Base-by-base conservation (phyloP, 441 rosid species). In the Arabidopsis hybrid region DNA sequence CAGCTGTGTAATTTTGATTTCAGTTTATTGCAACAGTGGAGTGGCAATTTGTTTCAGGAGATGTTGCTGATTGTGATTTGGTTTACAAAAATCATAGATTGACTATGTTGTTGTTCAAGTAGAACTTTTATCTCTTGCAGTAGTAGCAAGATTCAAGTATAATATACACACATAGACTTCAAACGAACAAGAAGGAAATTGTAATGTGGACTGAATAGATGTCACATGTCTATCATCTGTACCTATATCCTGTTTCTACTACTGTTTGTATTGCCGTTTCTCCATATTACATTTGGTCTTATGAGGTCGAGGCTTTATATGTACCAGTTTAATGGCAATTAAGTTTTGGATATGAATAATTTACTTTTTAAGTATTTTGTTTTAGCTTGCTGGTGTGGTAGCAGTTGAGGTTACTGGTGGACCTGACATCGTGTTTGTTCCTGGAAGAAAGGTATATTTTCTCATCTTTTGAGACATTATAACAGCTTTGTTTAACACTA, bases 391-490 rank as follows among this genome's bases (percentile, higher is more conserved):
- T 1, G 99, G 97, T 79, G 97, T 89, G 78, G 96, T 92, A 82
- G 99, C 99, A 52, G 96, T 92, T 43, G 99, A 95, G 83, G 83
- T 92, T 71, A 92, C 97, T 72, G 97, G 99, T 74, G 97, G 97
- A 65, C 97, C 99, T 50, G 81, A 89, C 12, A 67, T 95, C 73
- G 87, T 79, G 40, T 92, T 95, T 64, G 89, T 85, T 75, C 97
- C 97, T 14, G 99, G 99, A 56, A 88, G 97, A 86, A 89, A 85
- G 91, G 99, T 90, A 78, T 40, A 34, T 63, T 53, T 29, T 42
- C 68, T 60, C 76, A 40, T 53, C 64, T 21, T 58, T 49, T 60
- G 13, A 59, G 36, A 72, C 53, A 40, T 18, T 71, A 26, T 7
- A 39, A 26, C 49, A 62, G 43, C 51, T 67, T 58, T 34, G 63